Evolutionary conservation across 805 yeast genomes (phyloP), one percentile per base, ranked within the genome.

Genomic region (Candida chilensis): DNA sequence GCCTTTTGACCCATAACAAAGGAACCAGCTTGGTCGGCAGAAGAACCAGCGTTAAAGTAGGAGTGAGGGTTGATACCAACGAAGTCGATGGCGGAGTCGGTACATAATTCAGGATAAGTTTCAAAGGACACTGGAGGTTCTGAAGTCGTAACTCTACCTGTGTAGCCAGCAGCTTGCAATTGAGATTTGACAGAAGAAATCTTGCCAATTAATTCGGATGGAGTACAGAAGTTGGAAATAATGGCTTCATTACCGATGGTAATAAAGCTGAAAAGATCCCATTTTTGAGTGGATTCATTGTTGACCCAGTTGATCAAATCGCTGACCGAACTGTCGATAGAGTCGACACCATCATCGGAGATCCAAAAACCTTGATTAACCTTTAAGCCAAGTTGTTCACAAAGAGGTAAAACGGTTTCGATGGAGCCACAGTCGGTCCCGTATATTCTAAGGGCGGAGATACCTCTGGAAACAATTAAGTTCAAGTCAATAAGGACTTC

Each of bases 321-420:
- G 14, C 49, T 31, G 29, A 85, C 75, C 27, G 72, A 63, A 30
- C 42, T 56, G 50, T 83, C 87, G 37, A 85, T 71, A 6, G 90
- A 76, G 45, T 74, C 74, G 22, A 68, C 77, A 42, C 94, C 95
- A 17, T 52, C 61, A 13, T 56, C 36, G 27, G 67, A 51, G 39
- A 88, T 76, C 88, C 92, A 88, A 54, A 88, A 69, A 29, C 96
- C 96, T 64, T 85, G 95, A 53, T 83, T 80, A 35, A 87, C 73
- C 22, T 59, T 72, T 30, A 88, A 51, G 4, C 94, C 95, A 31
- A 80, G 55, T 10, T 51, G 30, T 16, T 47, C 44, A 41, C 80
- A 71, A 24, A 65, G 67, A 29, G 92, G 84, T 42, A 74, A 65
- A 22, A 86, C 74, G 3, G 80, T 74, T 18, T 66, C 47, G 29